phyloP scores from a whole-genome alignment of 306 rosid genomes.

The Citrullus colocynthis region DNA sequence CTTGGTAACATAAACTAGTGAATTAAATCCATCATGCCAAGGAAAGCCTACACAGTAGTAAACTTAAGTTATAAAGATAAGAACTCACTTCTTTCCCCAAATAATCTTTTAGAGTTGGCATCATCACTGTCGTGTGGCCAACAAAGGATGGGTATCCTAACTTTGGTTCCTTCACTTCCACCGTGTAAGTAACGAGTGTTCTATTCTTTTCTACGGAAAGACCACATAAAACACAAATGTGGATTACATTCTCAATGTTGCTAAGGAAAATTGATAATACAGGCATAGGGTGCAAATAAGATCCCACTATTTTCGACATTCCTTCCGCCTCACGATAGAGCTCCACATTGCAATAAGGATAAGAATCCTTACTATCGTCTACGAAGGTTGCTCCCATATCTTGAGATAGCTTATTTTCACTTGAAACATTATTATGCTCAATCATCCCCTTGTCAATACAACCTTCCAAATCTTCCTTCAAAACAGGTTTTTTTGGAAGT shows the following conservation, averaged over 20 bases:
- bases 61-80: slow-evolving; percentile 5
- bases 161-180: slow-evolving; percentile 32
- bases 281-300: slow-evolving; percentile 64
- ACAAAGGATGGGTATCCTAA: slow-evolving; percentile 56
- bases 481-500: slow-evolving; percentile 16
- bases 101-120: slow-evolving; percentile 40
- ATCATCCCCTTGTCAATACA: slow-evolving; percentile 19
- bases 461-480: slow-evolving; percentile 21
- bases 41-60: not conserved
- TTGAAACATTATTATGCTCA: slow-evolving; percentile 20
- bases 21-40: not conserved
- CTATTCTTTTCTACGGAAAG: slow-evolving; percentile 26
- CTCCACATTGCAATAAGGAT: slow-evolving; percentile 21
- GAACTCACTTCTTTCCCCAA: slow-evolving; percentile 50
- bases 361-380: slow-evolving; percentile 17
- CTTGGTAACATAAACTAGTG: slow-evolving; percentile 18
- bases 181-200: slow-evolving; percentile 52
- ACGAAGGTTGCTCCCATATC: slow-evolving; percentile 13
- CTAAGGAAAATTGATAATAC: slow-evolving; percentile 45
- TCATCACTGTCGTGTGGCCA: slow-evolving; percentile 43
- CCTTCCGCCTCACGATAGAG: slow-evolving; percentile 25
- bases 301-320: slow-evolving; percentile 46
- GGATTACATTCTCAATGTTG: slow-evolving; percentile 36
- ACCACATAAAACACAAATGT: slow-evolving; percentile 57
- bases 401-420: slow-evolving; percentile 17